These are phyloP conservation scores for Chlorella sorokiniana DNA, from an alignment of 139 green algal genomes.

Conservation along the genomic window DNA sequence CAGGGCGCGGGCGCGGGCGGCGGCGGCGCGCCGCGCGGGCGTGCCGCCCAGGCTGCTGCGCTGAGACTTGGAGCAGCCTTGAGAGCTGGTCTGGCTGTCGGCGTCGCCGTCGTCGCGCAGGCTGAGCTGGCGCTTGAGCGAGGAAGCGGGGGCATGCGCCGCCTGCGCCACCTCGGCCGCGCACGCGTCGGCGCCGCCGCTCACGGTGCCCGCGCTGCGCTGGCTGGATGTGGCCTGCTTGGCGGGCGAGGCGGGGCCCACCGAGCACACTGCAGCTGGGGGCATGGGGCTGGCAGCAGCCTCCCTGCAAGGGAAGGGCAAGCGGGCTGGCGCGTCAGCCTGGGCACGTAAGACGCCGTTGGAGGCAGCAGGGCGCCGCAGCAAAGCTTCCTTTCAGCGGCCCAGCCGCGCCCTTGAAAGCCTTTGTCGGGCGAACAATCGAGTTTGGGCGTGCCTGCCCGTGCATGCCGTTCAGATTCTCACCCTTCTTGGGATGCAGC, in stretches of 20 bases:
- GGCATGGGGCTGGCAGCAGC: too few species aligned
- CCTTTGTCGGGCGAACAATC: too few species aligned
- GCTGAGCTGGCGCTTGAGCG: slow-evolving; percentile 22
- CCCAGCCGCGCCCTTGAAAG: too few species aligned
- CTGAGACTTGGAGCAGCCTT: slow-evolving; percentile 20
- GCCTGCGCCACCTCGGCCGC: slow-evolving; percentile 17
- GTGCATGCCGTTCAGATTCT: too few species aligned
- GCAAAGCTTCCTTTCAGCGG: too few species aligned
- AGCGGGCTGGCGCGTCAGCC: too few species aligned
- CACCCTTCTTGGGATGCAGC: too few species aligned
- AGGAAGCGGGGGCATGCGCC: neutral
- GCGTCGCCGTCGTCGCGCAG: neutral
- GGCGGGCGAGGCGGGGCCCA: neutral
- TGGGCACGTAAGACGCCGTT: too few species aligned
- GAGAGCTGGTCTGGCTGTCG: slow-evolving; percentile 12
- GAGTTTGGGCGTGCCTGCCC: too few species aligned
- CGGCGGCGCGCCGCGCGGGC: neutral
- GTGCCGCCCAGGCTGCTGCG: slow-evolving; percentile 18
- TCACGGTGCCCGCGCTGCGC: slow-evolving; percentile 27
- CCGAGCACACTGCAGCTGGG: neutral
- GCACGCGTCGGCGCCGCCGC: slow-evolving; percentile 5
- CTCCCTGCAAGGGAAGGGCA: too few species aligned
- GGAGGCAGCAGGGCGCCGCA: too few species aligned
- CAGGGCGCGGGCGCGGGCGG: neutral
- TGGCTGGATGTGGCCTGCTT: slow-evolving; percentile 8